Percentiles rank a stretch among this genome's conserved stretches.
These are phyloP conservation scores for Colletotrichum lentis DNA, from an alignment of 2,329 filamentous ascomycete species.

Conservation along the genomic window DNA sequence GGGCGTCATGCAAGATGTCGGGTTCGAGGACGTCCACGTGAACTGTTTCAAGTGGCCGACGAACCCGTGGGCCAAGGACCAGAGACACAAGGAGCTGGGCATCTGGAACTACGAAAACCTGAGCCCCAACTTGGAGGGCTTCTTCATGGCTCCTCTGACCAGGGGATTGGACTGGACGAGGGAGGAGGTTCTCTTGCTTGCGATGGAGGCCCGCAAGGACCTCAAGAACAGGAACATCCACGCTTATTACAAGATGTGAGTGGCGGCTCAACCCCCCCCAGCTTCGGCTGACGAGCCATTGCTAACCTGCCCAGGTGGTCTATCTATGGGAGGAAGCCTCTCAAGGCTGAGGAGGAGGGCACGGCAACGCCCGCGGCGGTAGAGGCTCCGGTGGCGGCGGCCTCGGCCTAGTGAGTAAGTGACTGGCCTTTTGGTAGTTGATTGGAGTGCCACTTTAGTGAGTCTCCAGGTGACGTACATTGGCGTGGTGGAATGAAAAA, in stretches of 20 bases:
- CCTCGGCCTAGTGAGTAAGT: no score
- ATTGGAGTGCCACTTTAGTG: no score
- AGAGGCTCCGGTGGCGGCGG: no score
- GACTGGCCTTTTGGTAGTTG: no score
- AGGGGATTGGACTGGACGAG: slow-evolving; percentile 47
- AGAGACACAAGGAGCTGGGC: slow-evolving; percentile 45
- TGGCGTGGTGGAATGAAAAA: no score
- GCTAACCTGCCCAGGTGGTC: slow-evolving; percentile 10
- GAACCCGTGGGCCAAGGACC: slow-evolving; percentile 45
- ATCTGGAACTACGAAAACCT: slow-evolving; percentile 38
- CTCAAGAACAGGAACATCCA: slow-evolving; percentile 48
- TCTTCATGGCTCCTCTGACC: slow-evolving; percentile 51
- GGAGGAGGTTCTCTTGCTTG: slow-evolving; percentile 47
- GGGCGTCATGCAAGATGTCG: slow-evolving; percentile 35
- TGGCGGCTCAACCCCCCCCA: no score
- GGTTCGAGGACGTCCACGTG: slow-evolving; percentile 46
- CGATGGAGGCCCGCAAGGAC: slow-evolving; percentile 46
- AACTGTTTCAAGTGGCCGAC: slow-evolving; percentile 44
- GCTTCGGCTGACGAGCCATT: no score
- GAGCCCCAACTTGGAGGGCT: slow-evolving; percentile 41
- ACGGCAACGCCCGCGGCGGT: accelerated
- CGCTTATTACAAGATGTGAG: slow-evolving; percentile 50
- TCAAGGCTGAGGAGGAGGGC: neutral
- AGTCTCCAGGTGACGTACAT: no score
- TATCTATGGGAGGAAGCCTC: slow-evolving; percentile 40